Evolutionary conservation across 768 basidiomycete species (phyloP), one percentile per base, ranked within the genome.

Genomic region (Cystoderma amianthinum): DNA sequence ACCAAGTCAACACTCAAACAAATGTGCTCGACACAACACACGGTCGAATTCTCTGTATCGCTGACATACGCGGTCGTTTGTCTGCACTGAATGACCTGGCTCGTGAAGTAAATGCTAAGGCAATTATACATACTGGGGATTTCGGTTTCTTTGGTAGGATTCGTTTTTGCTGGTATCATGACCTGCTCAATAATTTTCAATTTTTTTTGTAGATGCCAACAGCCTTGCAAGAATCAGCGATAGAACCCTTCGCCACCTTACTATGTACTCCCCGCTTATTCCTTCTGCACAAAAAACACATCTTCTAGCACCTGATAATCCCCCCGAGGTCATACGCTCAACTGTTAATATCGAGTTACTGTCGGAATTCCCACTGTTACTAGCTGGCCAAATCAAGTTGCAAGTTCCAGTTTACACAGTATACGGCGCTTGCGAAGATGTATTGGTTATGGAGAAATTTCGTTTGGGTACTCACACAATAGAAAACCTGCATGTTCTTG

Each of bases 341-440:
- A 83, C 78, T 22, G 76, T 84, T 57, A 78, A 75, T 59, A 81
- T 86, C 36, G 79, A 76, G 57, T 80, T 85, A 50, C 80, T 98
- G 39, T 93, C 91, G 36, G 95, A 98, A 60, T 97, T 98, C 57
- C 93, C 94, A 3, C 76, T 88, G 18, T 78, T 99, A 3, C 79
- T 95, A 43, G 80, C 85, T 3, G 92, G 92, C 35, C 85, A 92
- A 48, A 77, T 99, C 67, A 90, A 87, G 57, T 80, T 99, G 42
- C 75, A 83, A 41, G 78, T 97, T 6, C 96, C 96, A 33, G 91
- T 98, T 10, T 99, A 85, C 66, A 92, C 94, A 40, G 90, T 97
- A 25, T 95, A 89, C 80, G 96, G 96, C 19, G 90, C 95, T 17
- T 96, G 95, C 55, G 96, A 99, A 64, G 96, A 99, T 56, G 91